Base-by-base conservation (phyloP, 306 rosid species). In the Dryas octopetala region DNA sequence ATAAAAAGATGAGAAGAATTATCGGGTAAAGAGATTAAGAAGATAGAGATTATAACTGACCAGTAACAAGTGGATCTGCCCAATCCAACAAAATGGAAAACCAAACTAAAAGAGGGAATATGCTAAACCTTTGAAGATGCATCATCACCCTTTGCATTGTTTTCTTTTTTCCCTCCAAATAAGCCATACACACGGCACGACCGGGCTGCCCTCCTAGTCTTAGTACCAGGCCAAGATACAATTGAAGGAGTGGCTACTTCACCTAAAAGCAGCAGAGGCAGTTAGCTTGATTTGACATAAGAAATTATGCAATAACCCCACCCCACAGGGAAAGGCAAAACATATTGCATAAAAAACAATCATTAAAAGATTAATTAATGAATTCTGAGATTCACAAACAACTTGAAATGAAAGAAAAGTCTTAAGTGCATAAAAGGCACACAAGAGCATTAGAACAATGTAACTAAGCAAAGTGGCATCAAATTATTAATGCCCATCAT, bases 151-250 rank as follows among this genome's bases (percentile, higher is more conserved):
- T 85, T 86, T 16, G 74, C 96, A 79, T 82, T 79, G 80, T 63
- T 82, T 26, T 85, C 93, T 59, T 88, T 88, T 70, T 86, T 90
- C 5, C 94, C 96, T 80, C 96, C 98, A 74, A 88, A 87, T 70
- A 87, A 85, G 59, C 87, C 88, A 74, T 74, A 51, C 16, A 93
- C 89, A 72, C 85, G 80, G 49, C 83, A 57, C 32, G 78, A 55
- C 80, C 87, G 78, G 32, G 79, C 5, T 0, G 53, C 15, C 79
- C 57, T 73, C 71, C 63, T 62, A 26, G 54, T 53, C 75, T 60
- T 59, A 32, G 6, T 44, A 68, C 51, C 46, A 17, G 83, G 79
- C 66, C 76, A 75, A 38, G 67, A 62, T 43, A 80, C 67, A n/a
- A 14, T 5, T 49, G 47, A 47, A 40, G 81, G 53, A 32, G 79